phyloP scores from a whole-genome alignment of 2,329 filamentous ascomycete genomes.

The Talaromyces sp. region DNA sequence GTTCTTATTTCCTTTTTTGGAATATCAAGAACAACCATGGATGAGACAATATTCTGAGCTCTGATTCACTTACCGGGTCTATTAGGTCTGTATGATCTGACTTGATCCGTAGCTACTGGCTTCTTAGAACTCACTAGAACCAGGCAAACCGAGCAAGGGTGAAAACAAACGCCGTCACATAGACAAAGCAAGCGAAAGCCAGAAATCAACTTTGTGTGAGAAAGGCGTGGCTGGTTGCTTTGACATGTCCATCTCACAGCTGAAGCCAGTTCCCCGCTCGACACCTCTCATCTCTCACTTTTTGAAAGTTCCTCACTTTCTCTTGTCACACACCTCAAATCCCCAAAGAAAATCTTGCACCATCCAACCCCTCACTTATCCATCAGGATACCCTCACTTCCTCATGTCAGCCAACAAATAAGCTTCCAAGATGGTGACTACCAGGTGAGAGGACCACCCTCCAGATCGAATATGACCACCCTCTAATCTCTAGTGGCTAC shows the following conservation, averaged over 20 bases:
- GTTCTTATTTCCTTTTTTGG: not conserved
- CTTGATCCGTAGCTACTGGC: not conserved
- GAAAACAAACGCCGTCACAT: not conserved
- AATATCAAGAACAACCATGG: not conserved
- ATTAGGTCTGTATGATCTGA: not conserved
- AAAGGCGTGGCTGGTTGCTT: not conserved
- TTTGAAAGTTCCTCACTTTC: not conserved
- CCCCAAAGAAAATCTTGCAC: no score
- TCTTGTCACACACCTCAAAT: not conserved
- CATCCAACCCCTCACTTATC: not conserved
- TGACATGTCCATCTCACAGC: not conserved
- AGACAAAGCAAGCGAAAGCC: not conserved
- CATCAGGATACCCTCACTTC: not conserved
- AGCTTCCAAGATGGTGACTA: no score
- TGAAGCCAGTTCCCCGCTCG: not conserved
- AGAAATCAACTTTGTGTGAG: not conserved
- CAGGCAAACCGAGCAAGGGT: not conserved
- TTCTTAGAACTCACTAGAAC: not conserved
- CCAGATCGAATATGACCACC: not conserved
- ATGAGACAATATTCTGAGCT: not conserved
- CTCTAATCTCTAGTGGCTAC: not conserved
- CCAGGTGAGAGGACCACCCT: not conserved
- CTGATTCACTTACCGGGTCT: not conserved
- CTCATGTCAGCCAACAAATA: no score
- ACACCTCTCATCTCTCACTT: not conserved